Conservation (phyloP, 75 land plant species). For the Chamaecyparis obtusa region DNA sequence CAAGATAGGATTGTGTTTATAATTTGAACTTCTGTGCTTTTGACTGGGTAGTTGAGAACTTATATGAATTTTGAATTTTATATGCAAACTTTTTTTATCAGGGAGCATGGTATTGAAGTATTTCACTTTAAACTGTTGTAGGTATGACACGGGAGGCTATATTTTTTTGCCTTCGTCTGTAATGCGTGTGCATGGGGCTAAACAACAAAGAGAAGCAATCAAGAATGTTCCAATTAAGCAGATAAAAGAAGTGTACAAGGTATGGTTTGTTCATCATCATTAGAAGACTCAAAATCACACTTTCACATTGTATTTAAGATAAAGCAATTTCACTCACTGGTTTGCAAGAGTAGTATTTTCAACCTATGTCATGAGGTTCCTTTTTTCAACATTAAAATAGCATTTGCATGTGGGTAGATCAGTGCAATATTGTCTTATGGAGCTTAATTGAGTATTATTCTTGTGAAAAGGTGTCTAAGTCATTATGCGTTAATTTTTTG, state of each 20-base stretch:
- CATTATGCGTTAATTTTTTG: neutral
- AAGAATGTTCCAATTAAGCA: constrained; percentile 52
- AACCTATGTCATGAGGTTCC: neutral
- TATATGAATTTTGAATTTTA: neutral
- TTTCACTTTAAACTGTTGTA: constrained; percentile 14
- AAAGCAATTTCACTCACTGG: neutral
- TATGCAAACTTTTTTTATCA: neutral
- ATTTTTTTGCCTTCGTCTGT: constrained; percentile 70
- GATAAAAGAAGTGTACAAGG: constrained; percentile 62
- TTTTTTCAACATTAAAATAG: neutral
- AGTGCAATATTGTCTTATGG: neutral
- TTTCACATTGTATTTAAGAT: neutral
- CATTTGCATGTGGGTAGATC: neutral
- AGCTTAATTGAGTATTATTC: neutral
- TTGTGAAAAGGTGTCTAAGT: neutral
- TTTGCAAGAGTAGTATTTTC: neutral
- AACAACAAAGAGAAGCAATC: constrained; percentile 74
- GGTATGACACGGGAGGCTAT: constrained; percentile 82
- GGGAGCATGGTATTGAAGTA: neutral
- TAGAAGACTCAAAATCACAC: neutral
- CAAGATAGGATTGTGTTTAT: neutral
- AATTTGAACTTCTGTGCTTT: neutral
- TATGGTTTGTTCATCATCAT: constrained; percentile 14
- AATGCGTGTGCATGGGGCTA: constrained; percentile 92
- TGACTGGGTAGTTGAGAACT: neutral